Evolutionary conservation across 1,139 yeast genomes (phyloP), one percentile per base, ranked within the genome.

Genomic region (Sugiyamaella castrensis): DNA sequence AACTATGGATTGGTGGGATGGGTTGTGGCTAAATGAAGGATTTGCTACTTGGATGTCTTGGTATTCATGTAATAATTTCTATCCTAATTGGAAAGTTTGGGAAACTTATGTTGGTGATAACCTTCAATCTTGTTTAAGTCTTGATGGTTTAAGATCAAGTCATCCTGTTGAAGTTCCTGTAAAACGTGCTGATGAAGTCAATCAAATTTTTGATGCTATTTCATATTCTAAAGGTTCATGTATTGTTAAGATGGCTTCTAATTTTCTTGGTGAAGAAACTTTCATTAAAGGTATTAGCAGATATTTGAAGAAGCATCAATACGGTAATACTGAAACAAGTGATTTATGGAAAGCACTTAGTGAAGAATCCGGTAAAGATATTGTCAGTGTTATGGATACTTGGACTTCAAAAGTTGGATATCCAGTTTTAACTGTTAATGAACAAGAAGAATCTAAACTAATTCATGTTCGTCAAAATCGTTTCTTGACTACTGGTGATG

Each of bases 1-100:
- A 52, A 87, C 96, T 54, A 87, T 87, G 96, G 87, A 86, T 61
- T 87, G 92, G 88, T 87, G 96, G 96, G 94, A 87, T 67, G 95
- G 87, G 53, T 77, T 87, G 56, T 87, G 95, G 95, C 77, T 87
- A 58, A 87, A 87, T 67, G 96, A 87, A 70, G 95, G 95, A 27
- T 87, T 87, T 63, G 96, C 96, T 41, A 87, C 96, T 40, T 86
- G 89, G 91, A 86, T 86, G 75, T 86, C 92, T 2, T 85, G 86
- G 82, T 77, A 80, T 60, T 86, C 94, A 3, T 80, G 86, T 59
- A 85, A 87, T 66, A 74, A 79, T 59, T 76, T 87, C 63, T 82
- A 76, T 70, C 95, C 95, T 16, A 89, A 84, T 63, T 87, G 95
- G 95, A 82, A 84, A 63, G 87, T 85, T 34, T 87, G 89, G 81